phyloP scores from a whole-genome alignment of 78 protist genomes.

The Isochrysis galbana region DNA sequence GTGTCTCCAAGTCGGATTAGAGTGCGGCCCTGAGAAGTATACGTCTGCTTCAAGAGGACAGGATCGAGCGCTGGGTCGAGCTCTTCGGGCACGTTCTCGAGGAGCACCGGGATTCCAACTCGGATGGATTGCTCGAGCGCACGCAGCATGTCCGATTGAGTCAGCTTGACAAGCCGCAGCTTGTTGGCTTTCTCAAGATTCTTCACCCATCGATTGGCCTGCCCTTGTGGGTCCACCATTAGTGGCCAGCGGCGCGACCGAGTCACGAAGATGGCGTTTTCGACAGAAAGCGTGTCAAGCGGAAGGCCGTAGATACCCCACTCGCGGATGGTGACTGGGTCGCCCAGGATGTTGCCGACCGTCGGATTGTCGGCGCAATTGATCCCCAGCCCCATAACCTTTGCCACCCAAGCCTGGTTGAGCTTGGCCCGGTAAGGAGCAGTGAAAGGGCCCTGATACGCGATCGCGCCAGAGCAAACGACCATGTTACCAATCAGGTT shows the following conservation, averaged over 20 bases:
- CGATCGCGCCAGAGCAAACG: conserved; percentile 67
- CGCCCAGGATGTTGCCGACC: conserved; percentile 27
- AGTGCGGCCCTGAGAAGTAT: conserved; percentile 15
- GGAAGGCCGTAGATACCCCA: conserved; percentile 90
- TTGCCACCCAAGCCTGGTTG: conserved; percentile 19
- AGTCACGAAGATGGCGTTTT: conserved; percentile 93
- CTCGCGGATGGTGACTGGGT: conserved; percentile 1
- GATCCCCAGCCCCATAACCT: conserved; percentile 49
- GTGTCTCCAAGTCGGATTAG: conserved; percentile 54
- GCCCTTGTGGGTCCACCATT: conserved; percentile 94
- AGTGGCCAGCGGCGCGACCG: conserved; percentile 93
- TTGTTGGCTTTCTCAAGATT: conserved; percentile 32
- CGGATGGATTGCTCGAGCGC: conserved; percentile 56
- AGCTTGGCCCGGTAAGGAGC: conserved; percentile 48
- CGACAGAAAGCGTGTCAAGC: conserved; percentile 87
- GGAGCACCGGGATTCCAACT: conserved; percentile 65
- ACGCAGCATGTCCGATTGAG: conserved; percentile 35
- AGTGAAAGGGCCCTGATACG: conserved; percentile 88
- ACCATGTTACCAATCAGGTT: conserved; percentile 75
- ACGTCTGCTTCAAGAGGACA: conserved; percentile 46
- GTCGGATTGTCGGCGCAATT: conserved; percentile 66
- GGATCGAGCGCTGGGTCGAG: conserved; percentile 72
- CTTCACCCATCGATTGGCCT: conserved; percentile 61
- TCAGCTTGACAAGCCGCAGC: conserved; percentile 42
- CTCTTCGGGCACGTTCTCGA: conserved; percentile 63